A percentile compares a stretch with the other conserved stretches of the same genome.
These are phyloP conservation scores for Termitomyces sp. DNA, from an alignment of 1,284 basidiomycete species.

Conservation along the genomic window DNA sequence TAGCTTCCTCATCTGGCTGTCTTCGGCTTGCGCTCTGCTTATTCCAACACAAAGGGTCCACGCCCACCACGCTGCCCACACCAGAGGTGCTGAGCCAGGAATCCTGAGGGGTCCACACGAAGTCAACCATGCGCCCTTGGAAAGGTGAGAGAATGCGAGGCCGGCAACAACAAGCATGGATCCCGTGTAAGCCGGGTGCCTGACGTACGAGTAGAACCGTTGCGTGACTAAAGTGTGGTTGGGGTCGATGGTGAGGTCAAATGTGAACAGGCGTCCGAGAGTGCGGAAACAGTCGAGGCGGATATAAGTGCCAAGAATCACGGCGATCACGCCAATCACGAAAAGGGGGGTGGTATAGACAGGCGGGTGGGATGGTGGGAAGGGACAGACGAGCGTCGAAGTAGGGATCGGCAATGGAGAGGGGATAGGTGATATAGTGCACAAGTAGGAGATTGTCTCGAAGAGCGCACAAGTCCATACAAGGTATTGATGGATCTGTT, in stretches of 20 bases:
- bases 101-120: conserved; percentile 41
- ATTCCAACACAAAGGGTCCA: conserved; percentile 34
- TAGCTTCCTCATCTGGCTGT: conserved; percentile 35
- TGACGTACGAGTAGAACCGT: conserved; percentile 50
- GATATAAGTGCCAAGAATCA: conserved; percentile 43
- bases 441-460: conserved; percentile 45
- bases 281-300: conserved; percentile 42
- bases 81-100: conserved; percentile 24
- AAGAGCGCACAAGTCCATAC: conserved; percentile 46
- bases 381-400: conserved; percentile 30
- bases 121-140: conserved; percentile 48
- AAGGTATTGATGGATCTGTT: conserved; percentile 46
- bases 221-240: conserved; percentile 51
- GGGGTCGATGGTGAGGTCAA: conserved; percentile 54
- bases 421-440: conserved; percentile 27
- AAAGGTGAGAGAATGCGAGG: conserved; percentile 46
- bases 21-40: conserved; percentile 40
- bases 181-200: conserved; percentile 51
- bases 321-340: conserved; percentile 44
- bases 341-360: conserved; percentile 43
- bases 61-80: conserved; percentile 33
- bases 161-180: conserved; percentile 48
- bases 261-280: conserved; percentile 54
- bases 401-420: conserved; percentile 22
- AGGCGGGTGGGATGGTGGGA: conserved; percentile 28